phyloP scores from a whole-genome alignment of 257 asterid species.

The Misopates orontium region DNA sequence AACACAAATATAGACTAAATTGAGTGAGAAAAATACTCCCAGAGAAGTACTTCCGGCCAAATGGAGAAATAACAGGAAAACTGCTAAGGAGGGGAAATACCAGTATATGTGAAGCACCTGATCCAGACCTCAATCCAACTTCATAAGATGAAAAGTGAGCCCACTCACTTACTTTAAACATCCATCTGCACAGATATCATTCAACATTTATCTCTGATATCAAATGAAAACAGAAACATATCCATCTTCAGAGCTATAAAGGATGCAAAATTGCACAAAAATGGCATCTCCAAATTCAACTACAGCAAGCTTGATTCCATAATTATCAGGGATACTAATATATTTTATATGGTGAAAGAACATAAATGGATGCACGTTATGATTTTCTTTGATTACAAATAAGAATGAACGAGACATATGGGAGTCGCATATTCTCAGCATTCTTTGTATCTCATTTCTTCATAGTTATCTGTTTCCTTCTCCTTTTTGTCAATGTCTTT shows the following conservation, averaged over 20 bases:
- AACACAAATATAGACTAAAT: background rate
- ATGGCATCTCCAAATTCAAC: conserved; percentile 14
- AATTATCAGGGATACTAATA: background rate
- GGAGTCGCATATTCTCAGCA: conserved; percentile 3
- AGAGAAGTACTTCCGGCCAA: conserved; percentile 15
- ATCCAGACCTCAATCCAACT: conserved; percentile 94
- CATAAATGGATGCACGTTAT: conserved; percentile 15
- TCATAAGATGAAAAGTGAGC: conserved; percentile 92
- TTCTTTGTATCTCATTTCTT: conserved; percentile 25
- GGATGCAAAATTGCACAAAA: conserved; percentile 6
- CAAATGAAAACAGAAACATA: conserved; percentile 26
- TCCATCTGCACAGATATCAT: conserved; percentile 65
- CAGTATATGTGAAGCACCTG: conserved; percentile 91
- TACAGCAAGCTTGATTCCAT: conserved; percentile 1
- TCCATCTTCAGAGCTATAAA: conserved; percentile 14
- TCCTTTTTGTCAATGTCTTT: conserved; percentile 12
- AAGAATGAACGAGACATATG: conserved; percentile 14
- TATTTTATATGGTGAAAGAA: background rate
- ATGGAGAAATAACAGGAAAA: conserved; percentile 3
- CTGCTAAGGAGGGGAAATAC: conserved; percentile 40
- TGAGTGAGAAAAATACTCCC: background rate
- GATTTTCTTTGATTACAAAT: conserved; percentile 5
- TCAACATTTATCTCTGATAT: conserved; percentile 21
- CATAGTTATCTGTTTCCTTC: conserved; percentile 1
- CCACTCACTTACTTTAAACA: conserved; percentile 98